Base-by-base conservation (phyloP, 176 grass and related monocot genomes). In the Luzula sylvatica region DNA sequence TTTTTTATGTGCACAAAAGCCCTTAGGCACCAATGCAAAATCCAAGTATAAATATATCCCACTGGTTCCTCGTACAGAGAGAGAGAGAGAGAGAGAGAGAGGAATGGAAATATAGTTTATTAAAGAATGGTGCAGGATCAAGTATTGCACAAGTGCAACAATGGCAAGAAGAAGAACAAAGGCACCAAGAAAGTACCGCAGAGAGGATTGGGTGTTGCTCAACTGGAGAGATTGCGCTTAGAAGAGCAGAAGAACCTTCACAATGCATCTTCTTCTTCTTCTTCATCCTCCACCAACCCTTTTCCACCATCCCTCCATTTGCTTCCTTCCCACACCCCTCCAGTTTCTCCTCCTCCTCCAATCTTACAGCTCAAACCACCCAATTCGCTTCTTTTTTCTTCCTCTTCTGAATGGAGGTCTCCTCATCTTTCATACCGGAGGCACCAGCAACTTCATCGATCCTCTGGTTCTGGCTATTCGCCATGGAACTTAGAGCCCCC, bases 211-310 rank as follows among this genome's bases (percentile, higher is more conserved):
- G 79, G 84, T n/a, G 84, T 88, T 11, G 84, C 84, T 52, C 84
- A 83, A 65, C 74, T 88, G 56, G 84, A 88, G 84, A 88, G 78
- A 66, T 72, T 88, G 38, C 79, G 84, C 24, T 61, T 88, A 35
- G 84, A 88, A 64, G 84, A 83, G 71, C 84, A 83, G 79, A 71
- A 82, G 43, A 88, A 88, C 55, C 67, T 66, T 56, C 67, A 38
- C 3, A 39, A 41, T 57, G 11, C 21, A 17, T 42, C 71, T 7
- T 15, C 8, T 2, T 13, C 54, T 38, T 21, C 52, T 19, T 16
- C 58, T 42, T 40, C 74, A 26, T 13, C 67, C 35, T 40, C 17
- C 65, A 47, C 7, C 11, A 50, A 51, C 13, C 48, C 25, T 16
- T 56, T 26, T 21, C 7, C 19, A 16, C 61, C 70, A n/a, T 44